phyloP scores from a whole-genome alignment of 345 rosid species.

The Euphorbia peplus region DNA sequence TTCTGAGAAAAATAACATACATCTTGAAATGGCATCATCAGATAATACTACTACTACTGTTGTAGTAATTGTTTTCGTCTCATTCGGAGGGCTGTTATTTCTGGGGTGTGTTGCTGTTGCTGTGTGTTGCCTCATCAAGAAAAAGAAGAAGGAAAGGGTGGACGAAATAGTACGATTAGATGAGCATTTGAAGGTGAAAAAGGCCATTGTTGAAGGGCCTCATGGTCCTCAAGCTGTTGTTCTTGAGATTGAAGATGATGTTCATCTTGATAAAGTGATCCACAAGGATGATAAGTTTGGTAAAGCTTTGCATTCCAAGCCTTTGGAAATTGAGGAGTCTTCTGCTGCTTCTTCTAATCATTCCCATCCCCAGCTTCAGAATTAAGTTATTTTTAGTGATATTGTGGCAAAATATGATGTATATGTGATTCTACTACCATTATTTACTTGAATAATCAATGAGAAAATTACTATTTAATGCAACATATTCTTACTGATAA shows the following conservation, averaged over 20 bases:
- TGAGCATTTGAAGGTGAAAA: conserved; percentile 59
- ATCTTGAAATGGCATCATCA: conserved; percentile 45
- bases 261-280: conserved; percentile 38
- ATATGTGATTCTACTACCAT: no score
- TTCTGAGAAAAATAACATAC: not conserved
- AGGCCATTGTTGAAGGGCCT: conserved; percentile 49
- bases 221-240: conserved; percentile 41
- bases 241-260: conserved; percentile 56
- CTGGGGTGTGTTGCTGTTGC: conserved; percentile 44
- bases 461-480: no score
- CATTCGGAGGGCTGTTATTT: conserved; percentile 53
- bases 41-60: conserved; percentile 41
- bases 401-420: no score
- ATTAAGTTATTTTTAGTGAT: not conserved
- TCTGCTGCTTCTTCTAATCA: not conserved
- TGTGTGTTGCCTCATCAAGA: conserved; percentile 37
- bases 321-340: not conserved
- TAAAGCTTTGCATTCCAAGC: conserved; percentile 17
- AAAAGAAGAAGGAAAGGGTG: conserved; percentile 46
- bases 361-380: conserved; percentile 13
- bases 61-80: conserved; percentile 53
- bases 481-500: no score
- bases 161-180: conserved; percentile 39
- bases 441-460: no score
- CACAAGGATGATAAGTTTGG: conserved; percentile 34